Percentiles rank a stretch among this genome's conserved stretches.
These are phyloP conservation scores for Rhodomyrtus tomentosa DNA, from an alignment of 345 rosid species.

Conservation along the genomic window DNA sequence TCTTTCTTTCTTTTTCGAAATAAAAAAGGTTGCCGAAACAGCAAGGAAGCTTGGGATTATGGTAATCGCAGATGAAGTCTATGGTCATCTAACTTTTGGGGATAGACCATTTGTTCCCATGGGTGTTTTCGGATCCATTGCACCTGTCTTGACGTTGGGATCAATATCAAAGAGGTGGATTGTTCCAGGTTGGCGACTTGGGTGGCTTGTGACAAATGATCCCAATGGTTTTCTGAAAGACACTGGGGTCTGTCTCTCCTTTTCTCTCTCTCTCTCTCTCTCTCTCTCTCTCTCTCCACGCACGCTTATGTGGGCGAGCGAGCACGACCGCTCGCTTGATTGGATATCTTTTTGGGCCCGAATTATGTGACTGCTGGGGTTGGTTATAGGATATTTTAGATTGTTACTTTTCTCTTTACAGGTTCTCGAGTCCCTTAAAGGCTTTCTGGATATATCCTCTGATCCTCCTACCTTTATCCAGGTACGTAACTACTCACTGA, in stretches of 20 bases:
- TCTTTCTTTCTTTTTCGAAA: no score
- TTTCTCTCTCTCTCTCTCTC: background rate
- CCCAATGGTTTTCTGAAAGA: slow-evolving; percentile 36
- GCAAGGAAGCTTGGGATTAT: slow-evolving; percentile 49
- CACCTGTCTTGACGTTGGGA: slow-evolving; percentile 49
- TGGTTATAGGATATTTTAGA: background rate
- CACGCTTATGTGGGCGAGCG: no score
- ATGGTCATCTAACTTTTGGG: slow-evolving; percentile 39
- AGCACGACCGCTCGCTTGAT: background rate
- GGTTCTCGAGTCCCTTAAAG: slow-evolving; percentile 28
- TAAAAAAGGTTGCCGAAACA: slow-evolving; percentile 6
- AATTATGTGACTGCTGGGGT: background rate
- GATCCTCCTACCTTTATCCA: slow-evolving; percentile 46
- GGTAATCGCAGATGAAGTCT: slow-evolving; percentile 66
- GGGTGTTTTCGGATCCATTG: slow-evolving; percentile 44
- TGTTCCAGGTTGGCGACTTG: slow-evolving; percentile 79
- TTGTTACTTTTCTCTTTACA: background rate
- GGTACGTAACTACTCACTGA: slow-evolving; percentile 8
- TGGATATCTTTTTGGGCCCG: background rate
- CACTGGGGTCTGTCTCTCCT: slow-evolving; percentile 27
- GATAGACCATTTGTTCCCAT: slow-evolving; percentile 44
- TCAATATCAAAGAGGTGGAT: slow-evolving; percentile 71
- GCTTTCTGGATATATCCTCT: slow-evolving; percentile 18
- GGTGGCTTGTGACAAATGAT: slow-evolving; percentile 57
- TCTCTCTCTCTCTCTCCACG: background rate